Evolutionary conservation across 768 basidiomycete species (phyloP).

Genomic region (Xanthoconium purpureum): DNA sequence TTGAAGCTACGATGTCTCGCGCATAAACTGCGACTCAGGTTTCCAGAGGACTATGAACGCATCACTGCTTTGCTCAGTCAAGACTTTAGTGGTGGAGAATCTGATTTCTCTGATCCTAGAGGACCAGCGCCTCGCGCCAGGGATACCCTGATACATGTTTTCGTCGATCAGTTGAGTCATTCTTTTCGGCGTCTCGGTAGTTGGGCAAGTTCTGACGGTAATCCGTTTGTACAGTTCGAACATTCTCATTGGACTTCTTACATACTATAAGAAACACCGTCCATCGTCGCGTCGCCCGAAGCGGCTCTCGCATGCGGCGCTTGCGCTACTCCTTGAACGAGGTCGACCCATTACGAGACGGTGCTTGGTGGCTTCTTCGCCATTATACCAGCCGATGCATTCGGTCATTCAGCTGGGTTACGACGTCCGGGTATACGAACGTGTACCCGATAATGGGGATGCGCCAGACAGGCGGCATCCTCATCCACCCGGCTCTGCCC

Average conservation of each 20-base stretch:
- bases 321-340: constrained; percentile 76
- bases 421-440: constrained; percentile 64
- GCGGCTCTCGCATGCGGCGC: constrained; percentile 73
- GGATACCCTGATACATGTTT: constrained; percentile 39
- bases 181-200: background rate
- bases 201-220: constrained; percentile 5
- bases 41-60: constrained; percentile 48
- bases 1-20: constrained; percentile 54
- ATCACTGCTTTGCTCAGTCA: constrained; percentile 33
- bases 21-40: constrained; percentile 52
- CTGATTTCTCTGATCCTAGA: constrained; percentile 34
- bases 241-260: constrained; percentile 81
- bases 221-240: constrained; percentile 59
- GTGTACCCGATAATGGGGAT: constrained; percentile 67
- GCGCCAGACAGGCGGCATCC: constrained; percentile 49
- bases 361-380: constrained; percentile 77
- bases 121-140: constrained; percentile 31
- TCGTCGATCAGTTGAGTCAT: constrained; percentile 44
- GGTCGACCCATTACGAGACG: constrained; percentile 73
- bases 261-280: constrained; percentile 57
- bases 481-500: constrained; percentile 10
- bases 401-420: constrained; percentile 71
- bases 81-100: constrained; percentile 35
- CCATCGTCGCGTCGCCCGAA: constrained; percentile 37
- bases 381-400: constrained; percentile 80